Conservation (phyloP, 2,329 filamentous ascomycete species). For the Exophiala xenobiotica region DNA sequence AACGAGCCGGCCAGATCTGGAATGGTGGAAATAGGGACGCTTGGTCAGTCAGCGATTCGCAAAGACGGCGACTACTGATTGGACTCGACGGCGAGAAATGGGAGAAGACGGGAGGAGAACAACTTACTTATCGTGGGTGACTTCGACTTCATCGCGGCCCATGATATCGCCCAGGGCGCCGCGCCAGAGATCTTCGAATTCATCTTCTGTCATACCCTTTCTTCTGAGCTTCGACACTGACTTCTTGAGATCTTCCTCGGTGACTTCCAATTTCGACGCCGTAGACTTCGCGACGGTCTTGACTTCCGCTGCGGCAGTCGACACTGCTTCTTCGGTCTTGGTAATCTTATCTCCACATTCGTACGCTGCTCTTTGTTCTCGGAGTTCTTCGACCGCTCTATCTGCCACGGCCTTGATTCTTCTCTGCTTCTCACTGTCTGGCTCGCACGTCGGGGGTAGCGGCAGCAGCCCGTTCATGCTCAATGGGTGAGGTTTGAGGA, state of each 20-base stretch:
- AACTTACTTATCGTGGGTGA: conserved; percentile 60
- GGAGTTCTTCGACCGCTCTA: conserved; percentile 79
- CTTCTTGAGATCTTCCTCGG: conserved; percentile 70
- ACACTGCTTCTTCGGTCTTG: conserved; percentile 42
- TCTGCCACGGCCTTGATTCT: conserved; percentile 85
- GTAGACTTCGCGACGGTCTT: conserved; percentile 54
- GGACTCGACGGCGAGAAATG: conserved; percentile 29
- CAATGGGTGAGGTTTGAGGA: conserved; percentile 80
- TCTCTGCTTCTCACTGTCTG: conserved; percentile 87
- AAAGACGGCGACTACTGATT: conserved; percentile 6
- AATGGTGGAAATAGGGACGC: conserved; percentile 16
- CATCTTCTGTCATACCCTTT: conserved; percentile 78
- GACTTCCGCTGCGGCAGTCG: conserved; percentile 2
- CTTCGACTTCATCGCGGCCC: conserved; percentile 60
- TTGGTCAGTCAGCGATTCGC: conserved; percentile 31
- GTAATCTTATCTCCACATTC: conserved; percentile 70
- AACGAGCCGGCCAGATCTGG: conserved; percentile 58
- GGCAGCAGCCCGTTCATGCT: conserved; percentile 78
- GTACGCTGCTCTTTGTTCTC: conserved; percentile 80
- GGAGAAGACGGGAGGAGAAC: conserved; percentile 22
- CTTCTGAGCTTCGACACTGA: conserved; percentile 72
- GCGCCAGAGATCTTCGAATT: conserved; percentile 80
- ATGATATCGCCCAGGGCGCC: conserved; percentile 52
- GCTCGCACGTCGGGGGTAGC: conserved; percentile 86
- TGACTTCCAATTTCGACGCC: conserved; percentile 53